Conservation (phyloP, 208 protist genomes). For the Trypanosoma theileri region DNA sequence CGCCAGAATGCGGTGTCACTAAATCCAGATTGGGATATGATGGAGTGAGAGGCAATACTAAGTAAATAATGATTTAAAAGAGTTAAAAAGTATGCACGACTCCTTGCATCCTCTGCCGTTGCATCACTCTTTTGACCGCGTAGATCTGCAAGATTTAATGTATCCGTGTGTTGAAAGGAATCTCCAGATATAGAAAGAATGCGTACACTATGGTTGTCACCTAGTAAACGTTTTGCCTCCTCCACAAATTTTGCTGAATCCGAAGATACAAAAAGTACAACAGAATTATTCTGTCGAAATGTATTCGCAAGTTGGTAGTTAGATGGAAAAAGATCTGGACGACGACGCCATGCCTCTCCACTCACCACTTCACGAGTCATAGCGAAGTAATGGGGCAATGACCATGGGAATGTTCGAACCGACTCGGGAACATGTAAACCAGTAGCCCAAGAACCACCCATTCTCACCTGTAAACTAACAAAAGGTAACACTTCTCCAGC, state of each 20-base stretch:
- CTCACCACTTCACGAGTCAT: constrained; percentile 13
- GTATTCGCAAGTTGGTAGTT: not conserved
- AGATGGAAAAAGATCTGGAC: constrained; percentile 5
- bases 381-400: constrained; percentile 20
- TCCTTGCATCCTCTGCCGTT: not conserved
- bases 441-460: constrained; percentile 20
- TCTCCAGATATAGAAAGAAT: constrained; percentile 15
- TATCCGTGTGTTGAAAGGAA: constrained; percentile 26
- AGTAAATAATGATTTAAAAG: constrained; percentile 29
- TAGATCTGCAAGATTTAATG: constrained; percentile 11
- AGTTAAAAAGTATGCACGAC: constrained; percentile 23
- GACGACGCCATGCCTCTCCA: not conserved
- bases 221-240: not conserved
- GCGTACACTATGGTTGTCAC: not conserved
- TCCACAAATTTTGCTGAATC: constrained; percentile 25
- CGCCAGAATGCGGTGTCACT: constrained; percentile 32
- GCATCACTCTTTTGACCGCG: not conserved
- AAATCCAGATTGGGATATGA: constrained; percentile 33
- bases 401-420: constrained; percentile 22
- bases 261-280: constrained; percentile 28
- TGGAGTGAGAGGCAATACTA: constrained; percentile 10
- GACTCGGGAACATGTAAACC: constrained; percentile 17
- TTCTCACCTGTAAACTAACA: constrained; percentile 23
- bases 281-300: not conserved
- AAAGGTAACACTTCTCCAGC: constrained; percentile 14